Conservation (phyloP, 1,284 basidiomycete species). For the Omphalotus olearius region DNA sequence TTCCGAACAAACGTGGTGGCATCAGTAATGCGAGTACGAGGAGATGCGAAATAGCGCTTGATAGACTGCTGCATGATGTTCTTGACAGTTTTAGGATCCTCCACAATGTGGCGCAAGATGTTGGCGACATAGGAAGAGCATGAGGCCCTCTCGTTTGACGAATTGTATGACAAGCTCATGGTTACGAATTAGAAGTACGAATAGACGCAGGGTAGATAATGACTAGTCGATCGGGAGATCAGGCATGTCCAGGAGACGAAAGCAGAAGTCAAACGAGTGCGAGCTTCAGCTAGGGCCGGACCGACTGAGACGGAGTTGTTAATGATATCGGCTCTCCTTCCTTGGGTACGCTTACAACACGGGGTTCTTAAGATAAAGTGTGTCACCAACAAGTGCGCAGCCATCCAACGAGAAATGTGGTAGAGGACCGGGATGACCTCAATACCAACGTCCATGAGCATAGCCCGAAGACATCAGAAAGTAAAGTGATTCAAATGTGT, state of each 20-base stretch:
- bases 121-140: constrained; percentile 65
- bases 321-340: constrained; percentile 60
- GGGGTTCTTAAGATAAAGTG: constrained; percentile 70
- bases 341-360: constrained; percentile 56
- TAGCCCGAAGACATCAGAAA: constrained; percentile 88
- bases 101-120: constrained; percentile 58
- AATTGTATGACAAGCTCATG: constrained; percentile 56
- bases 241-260: constrained; percentile 60
- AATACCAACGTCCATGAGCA: constrained; percentile 73
- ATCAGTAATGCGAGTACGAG: constrained; percentile 70
- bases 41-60: constrained; percentile 68
- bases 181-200: constrained; percentile 80
- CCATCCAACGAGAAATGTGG: constrained; percentile 79
- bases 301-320: constrained; percentile 52
- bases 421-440: too few relatives aligned
- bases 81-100: constrained; percentile 67
- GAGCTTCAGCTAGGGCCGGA: constrained; percentile 59
- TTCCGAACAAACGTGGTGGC: constrained; percentile 72
- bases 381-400: constrained; percentile 75
- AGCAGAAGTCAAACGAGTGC: constrained; percentile 65
- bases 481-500: constrained; percentile 75
- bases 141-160: constrained; percentile 60
- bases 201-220: constrained; percentile 72
- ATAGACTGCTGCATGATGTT: constrained; percentile 82
- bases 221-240: constrained; percentile 74